Evolutionary conservation across 176 grass and related monocot genomes (phyloP), one percentile per base, ranked within the genome.

Genomic region (Secale cereale): DNA sequence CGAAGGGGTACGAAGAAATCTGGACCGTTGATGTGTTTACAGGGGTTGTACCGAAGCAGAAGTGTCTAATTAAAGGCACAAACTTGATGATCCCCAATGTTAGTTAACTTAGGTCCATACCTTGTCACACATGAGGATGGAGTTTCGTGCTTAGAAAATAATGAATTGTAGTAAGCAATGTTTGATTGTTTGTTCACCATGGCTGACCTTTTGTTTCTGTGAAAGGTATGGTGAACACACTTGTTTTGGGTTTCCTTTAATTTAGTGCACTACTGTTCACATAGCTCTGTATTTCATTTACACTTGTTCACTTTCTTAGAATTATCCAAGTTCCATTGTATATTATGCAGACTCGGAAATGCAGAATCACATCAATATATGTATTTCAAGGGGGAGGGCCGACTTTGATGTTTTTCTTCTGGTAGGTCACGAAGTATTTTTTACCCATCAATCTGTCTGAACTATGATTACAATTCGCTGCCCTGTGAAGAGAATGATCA

Each of bases 261-360:
- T 78, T 59, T 59, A 8, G 10, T 36, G 15, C 23, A 50, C 12
- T 30, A 48, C 29, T 19, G 12, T 29, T 61, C 66, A 41, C 65
- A 83, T 52, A 71, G 3, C 22, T 56, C 19, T 50, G 10, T 26
- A 26, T 41, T 78, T 56, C 22, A n/a, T 1, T 12, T 39, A 11
- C 31, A 61, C 57, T 65, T 26, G 15, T 54, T 72, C 0, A 13
- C 16, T 40, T 89, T 87, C 23, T 20, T 70, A 32, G 9, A 78
- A 82, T 71, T 74, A 83, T 61, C 8, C 33, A 83, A 45, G 71
- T 87, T 87, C 37, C 46, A n/a, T 89, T 33, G 9, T 71, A 26
- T 35, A 59, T 88, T 86, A 26, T 85, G 81, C 91, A 98, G 96
- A 98, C 87, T 65, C 75, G 50, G 91, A 94, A 27, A 91, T 95